These are phyloP conservation scores for Xerophyta viscosa DNA, from an alignment of 106 monocot genomes.

Conservation along the genomic window DNA sequence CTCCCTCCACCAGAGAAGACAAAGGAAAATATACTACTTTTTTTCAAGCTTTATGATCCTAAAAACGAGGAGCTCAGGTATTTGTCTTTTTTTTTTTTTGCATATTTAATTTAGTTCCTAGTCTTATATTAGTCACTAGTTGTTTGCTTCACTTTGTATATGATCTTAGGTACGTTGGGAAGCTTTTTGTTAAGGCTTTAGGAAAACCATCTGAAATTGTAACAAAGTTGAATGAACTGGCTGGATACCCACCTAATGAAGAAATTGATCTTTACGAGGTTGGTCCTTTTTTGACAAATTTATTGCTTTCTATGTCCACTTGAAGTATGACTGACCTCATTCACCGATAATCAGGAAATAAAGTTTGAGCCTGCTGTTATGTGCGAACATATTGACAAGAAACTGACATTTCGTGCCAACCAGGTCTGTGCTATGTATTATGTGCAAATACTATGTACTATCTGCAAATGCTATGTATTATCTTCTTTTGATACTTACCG, in stretches of 20 bases:
- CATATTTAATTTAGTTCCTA: background rate
- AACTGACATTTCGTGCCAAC: constrained; percentile 59
- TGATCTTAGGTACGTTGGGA: constrained; percentile 61
- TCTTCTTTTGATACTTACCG: background rate
- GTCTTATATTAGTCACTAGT: background rate
- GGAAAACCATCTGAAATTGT: constrained; percentile 87
- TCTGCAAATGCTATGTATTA: background rate
- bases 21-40: constrained; percentile 87
- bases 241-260: constrained; percentile 69
- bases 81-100: background rate
- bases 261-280: constrained; percentile 97
- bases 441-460: background rate
- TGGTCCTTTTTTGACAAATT: background rate
- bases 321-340: constrained; percentile 2
- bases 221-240: constrained; percentile 82
- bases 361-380: constrained; percentile 98
- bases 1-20: constrained; percentile 74
- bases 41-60: constrained; percentile 92
- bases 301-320: background rate
- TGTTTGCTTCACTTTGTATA: background rate
- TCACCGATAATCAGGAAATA: constrained; percentile 58
- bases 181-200: constrained; percentile 68
- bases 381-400: constrained; percentile 91
- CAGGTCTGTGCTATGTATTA: constrained; percentile 40
- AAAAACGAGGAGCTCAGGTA: constrained; percentile 90